Conservation (phyloP, 2,329 filamentous ascomycete genomes). For the Colletotrichum sp. region DNA sequence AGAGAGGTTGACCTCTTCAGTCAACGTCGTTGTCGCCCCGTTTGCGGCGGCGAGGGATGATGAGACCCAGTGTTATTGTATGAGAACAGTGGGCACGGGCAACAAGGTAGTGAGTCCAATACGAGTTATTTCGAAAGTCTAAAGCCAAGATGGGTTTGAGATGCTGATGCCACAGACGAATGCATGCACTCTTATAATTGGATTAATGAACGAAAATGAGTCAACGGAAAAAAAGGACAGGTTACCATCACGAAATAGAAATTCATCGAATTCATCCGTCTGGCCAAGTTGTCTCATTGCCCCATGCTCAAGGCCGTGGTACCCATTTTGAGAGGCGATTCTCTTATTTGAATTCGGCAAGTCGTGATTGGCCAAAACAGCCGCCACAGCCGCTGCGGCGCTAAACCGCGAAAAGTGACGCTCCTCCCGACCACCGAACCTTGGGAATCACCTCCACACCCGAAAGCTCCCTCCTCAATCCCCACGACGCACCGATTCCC, state of each 20-base stretch:
- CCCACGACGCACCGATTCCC: background rate
- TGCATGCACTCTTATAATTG: background rate
- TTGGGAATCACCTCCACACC: constrained; percentile 12
- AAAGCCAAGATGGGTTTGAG: background rate
- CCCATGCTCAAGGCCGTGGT: background rate
- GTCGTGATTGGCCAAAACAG: background rate
- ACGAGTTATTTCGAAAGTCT: background rate
- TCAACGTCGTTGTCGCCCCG: background rate
- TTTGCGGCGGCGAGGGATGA: background rate
- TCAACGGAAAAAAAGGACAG: constrained; percentile 21
- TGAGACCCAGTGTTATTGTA: background rate
- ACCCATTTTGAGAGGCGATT: constrained; percentile 9
- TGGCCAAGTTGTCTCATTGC: constrained; percentile 20
- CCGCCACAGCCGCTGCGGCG: background rate
- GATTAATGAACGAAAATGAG: background rate
- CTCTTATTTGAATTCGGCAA: constrained; percentile 23
- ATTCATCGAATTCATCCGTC: constrained; percentile 10
- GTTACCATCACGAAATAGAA: constrained; percentile 17
- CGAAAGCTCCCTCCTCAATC: constrained; percentile 13
- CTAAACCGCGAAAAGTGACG: constrained; percentile 18
- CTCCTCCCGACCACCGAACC: background rate
- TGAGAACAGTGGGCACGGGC: background rate
- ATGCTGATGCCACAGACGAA: background rate
- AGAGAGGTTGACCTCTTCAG: background rate
- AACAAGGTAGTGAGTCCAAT: background rate